A percentile compares a stretch with the other conserved stretches of the same genome.
Conservation (phyloP, 768 basidiomycete genomes). For the Boletus reticulatus region DNA sequence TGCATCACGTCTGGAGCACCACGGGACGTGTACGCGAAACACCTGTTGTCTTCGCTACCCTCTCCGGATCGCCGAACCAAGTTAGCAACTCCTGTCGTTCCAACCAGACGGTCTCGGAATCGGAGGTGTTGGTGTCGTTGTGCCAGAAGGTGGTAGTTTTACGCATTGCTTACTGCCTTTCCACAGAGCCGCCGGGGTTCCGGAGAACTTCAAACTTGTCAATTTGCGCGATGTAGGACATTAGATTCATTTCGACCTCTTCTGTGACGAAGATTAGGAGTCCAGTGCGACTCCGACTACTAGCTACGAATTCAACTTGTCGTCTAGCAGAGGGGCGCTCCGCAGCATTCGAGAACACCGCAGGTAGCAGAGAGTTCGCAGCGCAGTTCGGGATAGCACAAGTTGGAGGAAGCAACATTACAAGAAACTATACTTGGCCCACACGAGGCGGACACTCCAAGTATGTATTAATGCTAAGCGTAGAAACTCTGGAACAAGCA, state of each 20-base stretch:
- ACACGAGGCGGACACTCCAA: too few species aligned
- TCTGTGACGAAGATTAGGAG: background rate
- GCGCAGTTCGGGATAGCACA: too few species aligned
- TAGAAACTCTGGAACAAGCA: too few species aligned
- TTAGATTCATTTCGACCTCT: background rate
- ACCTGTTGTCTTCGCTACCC: constrained; percentile 18
- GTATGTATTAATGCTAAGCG: too few species aligned
- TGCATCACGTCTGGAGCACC: background rate
- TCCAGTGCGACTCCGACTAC: background rate
- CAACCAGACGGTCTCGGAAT: constrained; percentile 28
- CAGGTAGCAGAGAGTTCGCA: too few species aligned
- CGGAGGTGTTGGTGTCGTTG: constrained; percentile 37
- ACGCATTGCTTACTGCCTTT: constrained; percentile 29
- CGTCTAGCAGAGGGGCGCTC: constrained; percentile 27
- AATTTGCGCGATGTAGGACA: background rate
- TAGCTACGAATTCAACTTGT: constrained; percentile 10
- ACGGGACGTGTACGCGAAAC: constrained; percentile 17
- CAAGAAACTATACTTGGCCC: too few species aligned
- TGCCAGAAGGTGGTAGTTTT: constrained; percentile 30
- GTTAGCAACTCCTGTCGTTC: constrained; percentile 17
- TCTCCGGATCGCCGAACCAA: constrained; percentile 33
- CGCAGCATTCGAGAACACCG: too few species aligned
- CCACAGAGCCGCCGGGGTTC: constrained; percentile 14
- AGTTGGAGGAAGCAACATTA: too few species aligned
- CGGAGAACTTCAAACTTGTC: constrained; percentile 26